Conservation (phyloP, 306 rosid genomes). For the Glycine soja region DNA sequence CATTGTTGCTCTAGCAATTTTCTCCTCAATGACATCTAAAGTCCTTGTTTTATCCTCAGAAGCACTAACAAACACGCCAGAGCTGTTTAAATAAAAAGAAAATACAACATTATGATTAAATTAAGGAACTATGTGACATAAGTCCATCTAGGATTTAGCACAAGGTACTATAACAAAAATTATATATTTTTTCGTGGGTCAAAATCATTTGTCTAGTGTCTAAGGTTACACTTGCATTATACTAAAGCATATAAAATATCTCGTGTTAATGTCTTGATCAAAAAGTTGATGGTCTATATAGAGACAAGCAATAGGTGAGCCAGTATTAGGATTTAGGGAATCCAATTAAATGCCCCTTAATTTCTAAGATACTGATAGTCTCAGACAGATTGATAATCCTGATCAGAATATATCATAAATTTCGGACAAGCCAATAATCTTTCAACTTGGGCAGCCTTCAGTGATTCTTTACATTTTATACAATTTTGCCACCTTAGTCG, state of each 20-base stretch:
- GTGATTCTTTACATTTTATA: conserved; percentile 13
- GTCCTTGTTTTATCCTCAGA: conserved; percentile 75
- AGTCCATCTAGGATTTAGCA: conserved; percentile 31
- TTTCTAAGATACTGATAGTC: conserved; percentile 41
- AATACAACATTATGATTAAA: conserved; percentile 20
- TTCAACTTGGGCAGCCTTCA: conserved; percentile 17
- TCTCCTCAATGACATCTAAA: conserved; percentile 77
- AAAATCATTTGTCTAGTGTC: conserved; percentile 26
- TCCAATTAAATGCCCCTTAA: conserved; percentile 35
- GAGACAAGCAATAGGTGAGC: conserved; percentile 19
- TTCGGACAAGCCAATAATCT: conserved; percentile 21
- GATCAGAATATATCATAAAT: conserved; percentile 6
- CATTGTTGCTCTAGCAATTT: conserved; percentile 87
- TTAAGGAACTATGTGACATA: conserved; percentile 27
- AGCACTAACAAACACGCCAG: conserved; percentile 82
- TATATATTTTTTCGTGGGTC: conserved; percentile 21
- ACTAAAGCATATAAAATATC: neutral
- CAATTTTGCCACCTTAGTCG: conserved; percentile 1
- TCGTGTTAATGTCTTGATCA: conserved; percentile 1
- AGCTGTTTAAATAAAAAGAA: conserved; percentile 59
- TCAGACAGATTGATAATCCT: conserved; percentile 19
- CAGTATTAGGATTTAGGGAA: neutral
- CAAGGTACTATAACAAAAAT: conserved; percentile 26
- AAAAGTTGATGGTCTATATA: conserved; percentile 3
- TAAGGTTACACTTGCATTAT: conserved; percentile 9